Evolutionary conservation across 2,329 filamentous ascomycete genomes (phyloP), one percentile per base, ranked within the genome.

Genomic region (Tolypocladium inflatum): DNA sequence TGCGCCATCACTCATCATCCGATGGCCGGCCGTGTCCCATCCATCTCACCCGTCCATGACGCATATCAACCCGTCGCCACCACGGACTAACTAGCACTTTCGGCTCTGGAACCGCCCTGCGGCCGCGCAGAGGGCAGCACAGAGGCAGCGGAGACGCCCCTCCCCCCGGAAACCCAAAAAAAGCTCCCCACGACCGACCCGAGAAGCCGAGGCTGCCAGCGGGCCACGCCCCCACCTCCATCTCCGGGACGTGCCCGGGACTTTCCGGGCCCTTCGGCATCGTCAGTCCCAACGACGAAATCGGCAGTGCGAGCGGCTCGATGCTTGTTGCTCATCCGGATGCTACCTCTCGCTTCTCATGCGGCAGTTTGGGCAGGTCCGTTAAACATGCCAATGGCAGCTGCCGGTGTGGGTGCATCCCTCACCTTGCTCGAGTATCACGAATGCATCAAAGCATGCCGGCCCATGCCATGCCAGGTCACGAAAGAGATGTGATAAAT

Each of bases 171-270:
- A 43, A 5, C n/a, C 41, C 41, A 21, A 43, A n/a, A 52, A 35
- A 57, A 19, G 43, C 52, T 64, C 63, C 61, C 61, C 41, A 63
- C 64, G 63, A 61, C 64, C 64, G 64, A 65, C 62, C 62, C 63
- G 58, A 65, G 57, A 55, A 65, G 61, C 67, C 67, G 67, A 68
- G 65, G 67, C 66, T 64, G 45, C 56, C 54, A 37, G 53, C 48
- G 48, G 48, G 26, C 55, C 38, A 21, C 51, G 54, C 56, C 56
- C 45, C 41, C 54, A 50, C 37, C 50, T 35, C 50, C 42, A 35
- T 21, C 26, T 7, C 42, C 43, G 30, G 39, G 19, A 38, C 39
- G 9, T 17, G 42, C 55, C 26, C 54, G 54, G 19, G 37, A 33
- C 30, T 51, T 51, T 51, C 48, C 48, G 48, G 26, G 26, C 11